Conservation (phyloP, 2,329 filamentous ascomycete species). For the Plectosphaerella sp. region DNA sequence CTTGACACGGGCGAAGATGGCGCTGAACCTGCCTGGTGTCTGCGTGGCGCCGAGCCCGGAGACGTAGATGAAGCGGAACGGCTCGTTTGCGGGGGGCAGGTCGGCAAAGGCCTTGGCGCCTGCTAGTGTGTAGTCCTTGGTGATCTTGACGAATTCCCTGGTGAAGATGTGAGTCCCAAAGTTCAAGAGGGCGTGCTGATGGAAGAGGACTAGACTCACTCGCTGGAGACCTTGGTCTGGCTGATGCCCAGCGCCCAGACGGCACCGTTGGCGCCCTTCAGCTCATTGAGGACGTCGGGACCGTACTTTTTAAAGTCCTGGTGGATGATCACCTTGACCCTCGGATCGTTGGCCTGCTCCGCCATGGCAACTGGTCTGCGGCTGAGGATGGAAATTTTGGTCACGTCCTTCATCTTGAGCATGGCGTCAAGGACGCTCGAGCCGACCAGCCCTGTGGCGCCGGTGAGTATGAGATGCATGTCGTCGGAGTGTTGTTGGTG, state of each 20-base stretch:
- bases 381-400: slow-evolving; percentile 64
- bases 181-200: not conserved
- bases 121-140: slow-evolving; percentile 59
- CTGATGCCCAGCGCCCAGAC: slow-evolving; percentile 72
- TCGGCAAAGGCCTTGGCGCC: slow-evolving; percentile 57
- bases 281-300: slow-evolving; percentile 47
- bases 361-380: slow-evolving; percentile 61
- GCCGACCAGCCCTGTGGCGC: slow-evolving; percentile 65
- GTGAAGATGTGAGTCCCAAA: not conserved
- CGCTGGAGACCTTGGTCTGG: slow-evolving; percentile 52
- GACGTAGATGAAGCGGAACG: slow-evolving; percentile 68
- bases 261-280: slow-evolving; percentile 62
- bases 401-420: slow-evolving; percentile 50
- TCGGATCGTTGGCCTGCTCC: slow-evolving; percentile 50
- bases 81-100: slow-evolving; percentile 35
- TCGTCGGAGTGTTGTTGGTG: not conserved
- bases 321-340: slow-evolving; percentile 63
- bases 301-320: slow-evolving; percentile 62
- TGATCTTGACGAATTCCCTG: slow-evolving; percentile 63
- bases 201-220: slow-evolving; percentile 37
- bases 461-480: slow-evolving; percentile 64
- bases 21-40: slow-evolving; percentile 48
- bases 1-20: slow-evolving; percentile 60
- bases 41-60: slow-evolving; percentile 61
- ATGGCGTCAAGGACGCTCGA: slow-evolving; percentile 58